Evolutionary conservation across 2,329 filamentous ascomycete genomes (phyloP).

Genomic region (Scedosporium minutisporum): DNA sequence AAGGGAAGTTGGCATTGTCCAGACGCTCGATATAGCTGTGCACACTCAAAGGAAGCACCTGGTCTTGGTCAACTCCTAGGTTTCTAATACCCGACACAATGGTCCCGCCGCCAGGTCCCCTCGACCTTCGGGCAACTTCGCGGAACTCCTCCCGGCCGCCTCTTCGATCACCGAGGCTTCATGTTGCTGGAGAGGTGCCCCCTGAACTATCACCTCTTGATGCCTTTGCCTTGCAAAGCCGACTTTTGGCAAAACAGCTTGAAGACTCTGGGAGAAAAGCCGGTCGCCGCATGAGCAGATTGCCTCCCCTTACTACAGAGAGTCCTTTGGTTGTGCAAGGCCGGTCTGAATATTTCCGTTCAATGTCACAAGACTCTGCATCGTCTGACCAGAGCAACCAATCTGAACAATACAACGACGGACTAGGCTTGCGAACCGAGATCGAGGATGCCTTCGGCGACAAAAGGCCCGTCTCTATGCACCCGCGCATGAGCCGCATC

Average conservation of each 20-base stretch:
- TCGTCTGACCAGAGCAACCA: conserved; percentile 23
- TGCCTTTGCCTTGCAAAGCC: conserved; percentile 86
- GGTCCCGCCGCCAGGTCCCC: conserved; percentile 45
- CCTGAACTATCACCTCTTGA: conserved; percentile 90
- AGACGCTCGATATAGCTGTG: too few relatives aligned
- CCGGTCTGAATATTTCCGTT: conserved; percentile 73
- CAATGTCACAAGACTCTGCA: conserved; percentile 54
- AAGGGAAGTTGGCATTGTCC: too few relatives aligned
- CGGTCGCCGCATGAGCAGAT: conserved; percentile 71
- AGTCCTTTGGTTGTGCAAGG: conserved; percentile 68
- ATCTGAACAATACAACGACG: conserved; percentile 15
- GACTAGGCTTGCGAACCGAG: conserved; percentile 42
- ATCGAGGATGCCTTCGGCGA: conserved; percentile 45
- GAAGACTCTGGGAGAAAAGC: conserved; percentile 63
- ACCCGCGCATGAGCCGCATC: conserved; percentile 62
- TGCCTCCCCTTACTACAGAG: conserved; percentile 73
- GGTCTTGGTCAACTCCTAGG: background rate
- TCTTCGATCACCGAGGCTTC: conserved; percentile 63
- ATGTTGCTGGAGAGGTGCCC: conserved; percentile 71
- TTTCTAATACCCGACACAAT: conserved; percentile 25
- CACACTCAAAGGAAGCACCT: conserved; percentile 4
- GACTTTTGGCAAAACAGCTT: conserved; percentile 76
- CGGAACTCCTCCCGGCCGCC: conserved; percentile 44
- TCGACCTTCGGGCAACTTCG: conserved; percentile 51
- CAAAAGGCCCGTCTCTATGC: conserved; percentile 62